Evolutionary conservation across 2,329 filamentous ascomycete species (phyloP).

Genomic region (Metarhizium guizhouense): DNA sequence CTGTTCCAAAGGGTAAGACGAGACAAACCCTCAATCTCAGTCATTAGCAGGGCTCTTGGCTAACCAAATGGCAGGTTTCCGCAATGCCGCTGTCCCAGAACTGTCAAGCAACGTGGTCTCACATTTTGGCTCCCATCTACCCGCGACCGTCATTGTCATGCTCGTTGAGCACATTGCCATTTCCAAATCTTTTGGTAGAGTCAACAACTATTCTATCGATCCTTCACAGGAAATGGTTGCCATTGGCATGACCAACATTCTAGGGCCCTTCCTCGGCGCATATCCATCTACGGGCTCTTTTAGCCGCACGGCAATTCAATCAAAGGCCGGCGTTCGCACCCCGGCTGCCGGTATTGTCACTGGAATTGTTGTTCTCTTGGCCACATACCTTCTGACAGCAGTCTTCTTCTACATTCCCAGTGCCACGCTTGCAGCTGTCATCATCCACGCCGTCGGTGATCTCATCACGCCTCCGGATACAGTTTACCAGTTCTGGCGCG

Average conservation of each 20-base stretch:
- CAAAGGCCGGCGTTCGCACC: conserved; percentile 89
- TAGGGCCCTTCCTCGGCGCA: conserved; percentile 84
- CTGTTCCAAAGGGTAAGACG: conserved; percentile 58
- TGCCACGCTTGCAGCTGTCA: conserved; percentile 73
- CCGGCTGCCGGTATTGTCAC: conserved; percentile 87
- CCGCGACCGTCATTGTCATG: conserved; percentile 84
- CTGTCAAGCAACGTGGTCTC: conserved; percentile 59
- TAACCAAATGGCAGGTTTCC: conserved; percentile 49
- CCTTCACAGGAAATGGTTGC: conserved; percentile 94
- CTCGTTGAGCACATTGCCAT: conserved; percentile 96
- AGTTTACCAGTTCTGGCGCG: conserved; percentile 90
- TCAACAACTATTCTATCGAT: conserved; percentile 94
- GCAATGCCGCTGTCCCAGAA: conserved; percentile 64
- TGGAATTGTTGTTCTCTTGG: conserved; percentile 73
- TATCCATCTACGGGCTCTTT: conserved; percentile 95
- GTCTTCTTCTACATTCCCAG: conserved; percentile 93
- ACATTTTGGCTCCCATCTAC: conserved; percentile 63
- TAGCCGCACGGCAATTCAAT: conserved; percentile 92
- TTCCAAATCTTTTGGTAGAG: conserved; percentile 88
- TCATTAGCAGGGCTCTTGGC: neutral
- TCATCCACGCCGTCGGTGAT: conserved; percentile 92
- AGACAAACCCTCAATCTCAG: neutral
- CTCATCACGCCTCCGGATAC: conserved; percentile 86
- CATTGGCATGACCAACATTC: conserved; percentile 81
- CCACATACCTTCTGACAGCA: conserved; percentile 78